Percentiles rank a stretch among this genome's conserved stretches.
These are phyloP conservation scores for Claviceps arundinis DNA, from an alignment of 2,329 filamentous ascomycete species.

Conservation along the genomic window DNA sequence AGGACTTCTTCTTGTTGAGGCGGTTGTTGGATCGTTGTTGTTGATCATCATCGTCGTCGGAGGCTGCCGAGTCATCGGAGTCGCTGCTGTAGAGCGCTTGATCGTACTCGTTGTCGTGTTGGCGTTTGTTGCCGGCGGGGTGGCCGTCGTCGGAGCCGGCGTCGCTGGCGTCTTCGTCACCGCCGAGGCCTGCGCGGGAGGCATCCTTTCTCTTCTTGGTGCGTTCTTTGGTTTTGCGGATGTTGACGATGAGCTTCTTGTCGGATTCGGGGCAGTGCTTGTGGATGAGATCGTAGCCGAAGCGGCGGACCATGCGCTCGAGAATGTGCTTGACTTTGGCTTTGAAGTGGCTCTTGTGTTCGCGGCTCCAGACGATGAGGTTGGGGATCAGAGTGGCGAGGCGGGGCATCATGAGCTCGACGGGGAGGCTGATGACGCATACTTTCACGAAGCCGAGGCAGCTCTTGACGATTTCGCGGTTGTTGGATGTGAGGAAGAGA, in stretches of 20 bases:
- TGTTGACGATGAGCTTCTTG: slow-evolving; percentile 82
- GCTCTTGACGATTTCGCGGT: slow-evolving; percentile 89
- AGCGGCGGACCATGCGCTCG: slow-evolving; percentile 84
- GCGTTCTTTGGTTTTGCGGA: slow-evolving; percentile 87
- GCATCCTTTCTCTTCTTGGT: slow-evolving; percentile 79
- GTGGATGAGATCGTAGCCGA: slow-evolving; percentile 72
- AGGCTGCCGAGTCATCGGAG: slow-evolving; percentile 37
- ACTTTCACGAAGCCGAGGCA: slow-evolving; percentile 96
- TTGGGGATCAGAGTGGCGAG: slow-evolving; percentile 72
- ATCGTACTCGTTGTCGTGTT: slow-evolving; percentile 88
- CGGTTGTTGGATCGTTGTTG: slow-evolving; percentile 13
- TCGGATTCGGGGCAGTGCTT: slow-evolving; percentile 72
- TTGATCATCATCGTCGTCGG: slow-evolving; percentile 37
- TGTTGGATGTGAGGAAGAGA: slow-evolving; percentile 90
- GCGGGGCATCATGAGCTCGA: slow-evolving; percentile 64
- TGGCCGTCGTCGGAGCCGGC: slow-evolving; percentile 33
- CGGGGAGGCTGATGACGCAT: slow-evolving; percentile 73
- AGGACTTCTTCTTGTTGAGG: slow-evolving; percentile 29
- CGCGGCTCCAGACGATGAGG: slow-evolving; percentile 89
- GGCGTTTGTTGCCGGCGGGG: slow-evolving; percentile 25
- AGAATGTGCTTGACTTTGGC: slow-evolving; percentile 97
- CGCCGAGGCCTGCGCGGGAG: slow-evolving; percentile 38
- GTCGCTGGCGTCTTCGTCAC: slow-evolving; percentile 43
- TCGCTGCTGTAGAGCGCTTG: slow-evolving; percentile 85
- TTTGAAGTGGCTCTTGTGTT: slow-evolving; percentile 95